A percentile compares a stretch with the other conserved stretches of the same genome.
These are phyloP conservation scores for Ligustrum vulgare DNA, from an alignment of 257 asterid species.

Conservation along the genomic window DNA sequence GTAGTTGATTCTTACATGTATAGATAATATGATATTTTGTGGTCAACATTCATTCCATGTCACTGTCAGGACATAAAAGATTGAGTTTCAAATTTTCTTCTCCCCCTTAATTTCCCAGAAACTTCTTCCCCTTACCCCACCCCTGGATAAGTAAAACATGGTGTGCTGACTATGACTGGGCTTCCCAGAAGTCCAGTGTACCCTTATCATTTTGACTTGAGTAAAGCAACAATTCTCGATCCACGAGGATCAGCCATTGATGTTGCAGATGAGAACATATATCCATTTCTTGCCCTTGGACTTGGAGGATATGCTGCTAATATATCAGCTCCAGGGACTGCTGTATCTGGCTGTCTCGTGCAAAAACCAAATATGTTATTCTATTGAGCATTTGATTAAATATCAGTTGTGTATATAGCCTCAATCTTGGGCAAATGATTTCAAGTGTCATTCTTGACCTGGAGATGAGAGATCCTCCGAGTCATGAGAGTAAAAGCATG, in stretches of 20 bases:
- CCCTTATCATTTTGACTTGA: no score
- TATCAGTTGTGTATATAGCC: no score
- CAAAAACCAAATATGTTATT: background rate
- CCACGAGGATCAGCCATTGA: constrained; percentile 38
- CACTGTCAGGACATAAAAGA: background rate
- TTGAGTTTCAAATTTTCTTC: background rate
- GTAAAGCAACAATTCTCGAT: constrained; percentile 31
- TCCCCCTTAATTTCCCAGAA: background rate
- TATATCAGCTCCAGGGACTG: constrained; percentile 46
- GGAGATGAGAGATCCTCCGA: no score
- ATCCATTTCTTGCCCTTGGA: background rate
- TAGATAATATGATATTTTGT: background rate
- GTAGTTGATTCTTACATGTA: background rate
- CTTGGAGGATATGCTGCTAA: constrained; percentile 31
- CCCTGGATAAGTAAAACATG: no score
- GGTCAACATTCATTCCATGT: background rate
- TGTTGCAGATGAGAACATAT: constrained; percentile 21
- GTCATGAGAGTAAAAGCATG: no score
- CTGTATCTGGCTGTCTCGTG: constrained; percentile 36
- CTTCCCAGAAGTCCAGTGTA: no score
- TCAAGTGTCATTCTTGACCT: no score
- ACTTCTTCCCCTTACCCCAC: no score
- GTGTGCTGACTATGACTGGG: no score
- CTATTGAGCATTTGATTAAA: background rate
- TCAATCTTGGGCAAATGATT: no score